Base-by-base conservation (phyloP, 2,329 filamentous ascomycete genomes). In the Talaromyces amestolkiae region DNA sequence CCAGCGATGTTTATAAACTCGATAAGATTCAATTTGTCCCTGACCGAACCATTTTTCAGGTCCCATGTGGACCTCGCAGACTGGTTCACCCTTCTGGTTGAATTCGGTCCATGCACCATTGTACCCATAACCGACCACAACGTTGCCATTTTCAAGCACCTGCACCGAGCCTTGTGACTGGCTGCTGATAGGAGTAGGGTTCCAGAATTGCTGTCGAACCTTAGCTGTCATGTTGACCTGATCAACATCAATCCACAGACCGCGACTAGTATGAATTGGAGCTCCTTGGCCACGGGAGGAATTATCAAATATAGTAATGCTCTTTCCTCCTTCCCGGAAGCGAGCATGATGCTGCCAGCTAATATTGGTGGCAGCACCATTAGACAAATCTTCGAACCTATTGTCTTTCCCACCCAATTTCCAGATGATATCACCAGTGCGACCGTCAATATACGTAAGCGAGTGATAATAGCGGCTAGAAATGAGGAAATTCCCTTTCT, bases 1-100 rank as follows among this genome's bases (percentile, higher is more conserved):
- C 84, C 85, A 89, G 61, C 81, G 77, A 68, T 79, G 82, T 69
- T 84, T 85, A 73, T 83, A 84, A 1, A 80, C 82, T 35, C 86
- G 81, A 69, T 88, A 88, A 61, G 83, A 85, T 71, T 83, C 80
- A 1, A 85, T 80, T 11, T 73, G 68, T 1, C 72, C 73, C 39
- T 71, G 69, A 69, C 75, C 56, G 73, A 71, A 72, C 72, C 69
- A 72, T 71, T 64, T 72, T 74, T 67, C 79, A 62, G 61, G 72
- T 53, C 70, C 80, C 70, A 86, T 76, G 70, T 84, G 83, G 2
- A 76, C 79, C 66, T 87, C 83, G 77, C 86, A 86, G 24, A 87
- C 75, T 4, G 82, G 72, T 9, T 79, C 74, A 10, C 85, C 85
- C n/a, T 82, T 79, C 1, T 75, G 70, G 0, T 77, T 77, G 69